A percentile compares a stretch with the other conserved stretches of the same genome.
These are phyloP conservation scores for Boletus patriciae DNA, from an alignment of 768 basidiomycete species.

Conservation along the genomic window DNA sequence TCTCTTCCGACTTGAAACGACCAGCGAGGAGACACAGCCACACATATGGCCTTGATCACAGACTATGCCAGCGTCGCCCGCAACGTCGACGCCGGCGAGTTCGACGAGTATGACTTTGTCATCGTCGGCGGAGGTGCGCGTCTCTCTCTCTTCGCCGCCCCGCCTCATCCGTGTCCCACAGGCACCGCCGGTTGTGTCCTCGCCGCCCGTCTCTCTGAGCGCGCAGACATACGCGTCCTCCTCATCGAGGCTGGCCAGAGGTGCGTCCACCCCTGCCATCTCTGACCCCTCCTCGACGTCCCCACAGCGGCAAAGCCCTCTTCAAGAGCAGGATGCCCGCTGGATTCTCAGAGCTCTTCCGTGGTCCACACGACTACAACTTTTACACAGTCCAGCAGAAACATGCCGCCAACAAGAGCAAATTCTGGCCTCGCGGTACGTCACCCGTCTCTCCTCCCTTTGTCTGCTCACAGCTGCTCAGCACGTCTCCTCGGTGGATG, in stretches of 20 bases:
- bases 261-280: conserved; percentile 30
- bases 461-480: conserved; percentile 26
- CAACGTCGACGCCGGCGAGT: too few relatives aligned
- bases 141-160: rapidly evolving
- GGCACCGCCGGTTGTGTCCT: conserved; percentile 49
- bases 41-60: not conserved
- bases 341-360: conserved; percentile 44
- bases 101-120: conserved; percentile 53
- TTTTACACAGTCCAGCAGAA: conserved; percentile 58
- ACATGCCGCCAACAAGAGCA: conserved; percentile 45
- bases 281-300: not conserved
- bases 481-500: conserved; percentile 75
- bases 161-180: not conserved
- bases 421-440: conserved; percentile 68
- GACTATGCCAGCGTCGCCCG: too few relatives aligned
- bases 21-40: too few relatives aligned
- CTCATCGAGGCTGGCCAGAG: conserved; percentile 46
- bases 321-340: conserved; percentile 45
- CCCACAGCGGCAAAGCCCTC: conserved; percentile 44
- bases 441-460: not conserved
- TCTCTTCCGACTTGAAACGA: too few relatives aligned
- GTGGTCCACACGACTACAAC: conserved; percentile 49
- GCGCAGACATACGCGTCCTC: conserved; percentile 36
- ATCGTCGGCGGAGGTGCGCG: conserved; percentile 54
- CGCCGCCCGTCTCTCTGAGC: conserved; percentile 45